These are phyloP conservation scores for Durio zibethinus DNA, from an alignment of 345 rosid species.

Conservation along the genomic window DNA sequence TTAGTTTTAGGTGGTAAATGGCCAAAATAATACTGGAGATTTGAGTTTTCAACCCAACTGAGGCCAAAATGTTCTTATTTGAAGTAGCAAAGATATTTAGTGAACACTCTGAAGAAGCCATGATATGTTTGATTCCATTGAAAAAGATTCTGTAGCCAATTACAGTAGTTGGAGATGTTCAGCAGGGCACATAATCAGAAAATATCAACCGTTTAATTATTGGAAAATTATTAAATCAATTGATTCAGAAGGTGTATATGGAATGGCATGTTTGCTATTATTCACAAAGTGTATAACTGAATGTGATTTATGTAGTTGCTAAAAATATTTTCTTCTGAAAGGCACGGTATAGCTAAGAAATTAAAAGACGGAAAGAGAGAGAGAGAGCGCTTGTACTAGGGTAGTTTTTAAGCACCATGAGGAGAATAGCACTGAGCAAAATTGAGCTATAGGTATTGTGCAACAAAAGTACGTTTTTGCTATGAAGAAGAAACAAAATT, in stretches of 20 bases:
- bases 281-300: too few relatives aligned
- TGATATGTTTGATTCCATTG: constrained; percentile 4
- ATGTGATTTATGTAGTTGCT: too few relatives aligned
- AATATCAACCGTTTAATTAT: neutral
- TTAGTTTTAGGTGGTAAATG: neutral
- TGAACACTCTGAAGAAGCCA: neutral
- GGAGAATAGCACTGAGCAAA: neutral
- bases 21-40: neutral
- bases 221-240: neutral
- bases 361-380: neutral
- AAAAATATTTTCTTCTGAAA: neutral
- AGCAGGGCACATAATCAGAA: neutral
- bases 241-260: neutral
- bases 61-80: neutral
- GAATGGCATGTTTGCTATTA: neutral
- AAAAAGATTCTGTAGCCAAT: neutral
- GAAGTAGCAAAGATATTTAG: neutral
- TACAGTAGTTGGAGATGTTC: neutral
- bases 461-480: neutral
- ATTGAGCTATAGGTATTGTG: neutral
- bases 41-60: neutral
- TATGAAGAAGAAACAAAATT: neutral
- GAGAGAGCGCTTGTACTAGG: neutral
- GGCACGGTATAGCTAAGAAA: neutral
- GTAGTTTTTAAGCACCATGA: neutral